Conservation (phyloP, 305 asterid species). For the Salvia sclarea region DNA sequence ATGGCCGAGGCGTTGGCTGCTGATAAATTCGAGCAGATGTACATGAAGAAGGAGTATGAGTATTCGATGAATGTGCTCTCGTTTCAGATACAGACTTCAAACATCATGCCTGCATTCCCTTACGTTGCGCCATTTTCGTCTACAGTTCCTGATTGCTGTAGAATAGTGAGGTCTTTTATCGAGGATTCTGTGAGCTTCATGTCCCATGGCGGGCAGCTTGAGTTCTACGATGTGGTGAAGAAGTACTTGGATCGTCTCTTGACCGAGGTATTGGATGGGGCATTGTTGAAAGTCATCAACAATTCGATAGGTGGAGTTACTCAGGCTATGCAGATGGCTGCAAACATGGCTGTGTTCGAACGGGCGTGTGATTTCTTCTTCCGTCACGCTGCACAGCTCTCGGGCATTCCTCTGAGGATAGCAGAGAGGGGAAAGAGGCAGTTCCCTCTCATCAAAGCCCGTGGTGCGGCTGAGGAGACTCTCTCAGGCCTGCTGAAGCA, state of each 20-base stretch:
- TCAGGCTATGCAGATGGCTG: conserved; percentile 99
- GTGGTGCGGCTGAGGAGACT: conserved; percentile 82
- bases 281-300: conserved; percentile 66
- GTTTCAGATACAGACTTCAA: conserved; percentile 90
- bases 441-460: conserved; percentile 81
- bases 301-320: conserved; percentile 72
- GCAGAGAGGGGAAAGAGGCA: conserved; percentile 83
- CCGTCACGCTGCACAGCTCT: conserved; percentile 96
- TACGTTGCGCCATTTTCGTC: conserved; percentile 92
- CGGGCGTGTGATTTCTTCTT: conserved; percentile 97
- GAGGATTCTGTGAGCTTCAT: conserved; percentile 95
- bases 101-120: conserved; percentile 95
- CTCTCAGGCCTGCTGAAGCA: conserved; percentile 86
- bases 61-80: conserved; percentile 91
- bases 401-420: conserved; percentile 87
- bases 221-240: conserved; percentile 83
- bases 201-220: conserved; percentile 96
- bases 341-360: conserved; percentile 94
- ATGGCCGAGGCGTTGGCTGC: conserved; percentile 82
- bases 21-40: conserved; percentile 96
- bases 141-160: conserved; percentile 92
- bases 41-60: conserved; percentile 94
- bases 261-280: conserved; percentile 84
- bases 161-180: conserved; percentile 89
- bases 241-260: conserved; percentile 90